Evolutionary conservation across 768 basidiomycete species (phyloP).

Genomic region (Serpula lacrymans): DNA sequence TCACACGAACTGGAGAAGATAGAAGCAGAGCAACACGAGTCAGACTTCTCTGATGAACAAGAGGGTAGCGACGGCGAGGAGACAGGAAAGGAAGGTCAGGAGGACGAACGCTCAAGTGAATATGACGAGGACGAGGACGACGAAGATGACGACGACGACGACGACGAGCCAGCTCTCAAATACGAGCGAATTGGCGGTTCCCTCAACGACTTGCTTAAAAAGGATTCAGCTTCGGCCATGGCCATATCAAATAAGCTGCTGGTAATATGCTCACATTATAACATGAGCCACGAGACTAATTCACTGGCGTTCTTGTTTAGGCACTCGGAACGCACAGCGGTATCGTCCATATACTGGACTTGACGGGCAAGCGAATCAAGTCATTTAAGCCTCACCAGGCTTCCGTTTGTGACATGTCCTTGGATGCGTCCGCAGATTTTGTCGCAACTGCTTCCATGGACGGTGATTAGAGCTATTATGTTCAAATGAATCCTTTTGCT

Average conservation of each 20-base stretch:
- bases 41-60: no score
- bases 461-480: slow-evolving; percentile 48
- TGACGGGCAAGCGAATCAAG: slow-evolving; percentile 78
- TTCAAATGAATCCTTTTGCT: slow-evolving; percentile 1
- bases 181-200: slow-evolving; percentile 79
- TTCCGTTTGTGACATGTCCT: slow-evolving; percentile 77
- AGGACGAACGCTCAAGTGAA: slow-evolving; percentile 30
- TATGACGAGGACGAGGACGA: slow-evolving; percentile 49
- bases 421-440: slow-evolving; percentile 85
- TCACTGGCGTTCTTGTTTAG: slow-evolving; percentile 35
- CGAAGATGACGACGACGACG: slow-evolving; percentile 67
- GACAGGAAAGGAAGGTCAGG: slow-evolving; percentile 16
- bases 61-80: slow-evolving; percentile 14
- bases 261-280: slow-evolving; percentile 35
- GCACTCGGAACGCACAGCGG: slow-evolving; percentile 91
- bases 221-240: slow-evolving; percentile 85
- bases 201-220: slow-evolving; percentile 75
- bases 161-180: slow-evolving; percentile 90
- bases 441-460: slow-evolving; percentile 92
- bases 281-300: background rate
- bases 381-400: slow-evolving; percentile 90
- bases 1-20: no score
- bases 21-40: no score
- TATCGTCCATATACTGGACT: slow-evolving; percentile 83
- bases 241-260: slow-evolving; percentile 70